Conservation (phyloP, 495 filamentous ascomycete species). For the Trichocladium uniseriatum region DNA sequence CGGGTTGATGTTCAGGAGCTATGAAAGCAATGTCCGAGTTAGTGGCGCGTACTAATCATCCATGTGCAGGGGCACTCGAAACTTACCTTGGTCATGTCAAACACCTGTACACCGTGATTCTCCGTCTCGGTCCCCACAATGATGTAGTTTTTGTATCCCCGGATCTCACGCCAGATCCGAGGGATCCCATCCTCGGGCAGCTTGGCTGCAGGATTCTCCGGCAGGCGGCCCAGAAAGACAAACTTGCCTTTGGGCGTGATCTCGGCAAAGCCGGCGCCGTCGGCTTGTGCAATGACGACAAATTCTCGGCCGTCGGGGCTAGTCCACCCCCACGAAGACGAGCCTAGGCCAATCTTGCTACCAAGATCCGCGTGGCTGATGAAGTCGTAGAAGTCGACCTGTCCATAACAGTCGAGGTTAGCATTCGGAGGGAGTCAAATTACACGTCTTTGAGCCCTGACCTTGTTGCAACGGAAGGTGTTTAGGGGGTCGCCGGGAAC, state of each 20-base stretch:
- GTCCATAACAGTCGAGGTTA: no score
- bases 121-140: slow-evolving; percentile 41
- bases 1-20: slow-evolving; percentile 19
- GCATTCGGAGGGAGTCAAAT: no score
- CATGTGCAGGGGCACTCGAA: no score
- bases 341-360: slow-evolving; percentile 31
- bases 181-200: slow-evolving; percentile 31
- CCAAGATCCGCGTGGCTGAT: slow-evolving; percentile 42
- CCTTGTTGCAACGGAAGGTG: neutral
- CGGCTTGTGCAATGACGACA: slow-evolving; percentile 47
- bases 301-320: slow-evolving; percentile 49
- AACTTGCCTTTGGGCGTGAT: no score
- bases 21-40: neutral
- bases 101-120: slow-evolving; percentile 42
- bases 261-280: slow-evolving; percentile 50
- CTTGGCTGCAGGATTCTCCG: slow-evolving; percentile 38
- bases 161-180: slow-evolving; percentile 44
- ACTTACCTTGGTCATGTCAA: slow-evolving; percentile 36
- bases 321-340: slow-evolving; percentile 48
- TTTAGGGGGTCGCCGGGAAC: neutral
- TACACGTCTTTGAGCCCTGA: no score
- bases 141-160: slow-evolving; percentile 35
- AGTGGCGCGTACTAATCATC: neutral
- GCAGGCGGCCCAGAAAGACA: no score
- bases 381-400: slow-evolving; percentile 46